phyloP scores from a whole-genome alignment of 1,284 basidiomycete species.

The Hypsizygus ulmarius region DNA sequence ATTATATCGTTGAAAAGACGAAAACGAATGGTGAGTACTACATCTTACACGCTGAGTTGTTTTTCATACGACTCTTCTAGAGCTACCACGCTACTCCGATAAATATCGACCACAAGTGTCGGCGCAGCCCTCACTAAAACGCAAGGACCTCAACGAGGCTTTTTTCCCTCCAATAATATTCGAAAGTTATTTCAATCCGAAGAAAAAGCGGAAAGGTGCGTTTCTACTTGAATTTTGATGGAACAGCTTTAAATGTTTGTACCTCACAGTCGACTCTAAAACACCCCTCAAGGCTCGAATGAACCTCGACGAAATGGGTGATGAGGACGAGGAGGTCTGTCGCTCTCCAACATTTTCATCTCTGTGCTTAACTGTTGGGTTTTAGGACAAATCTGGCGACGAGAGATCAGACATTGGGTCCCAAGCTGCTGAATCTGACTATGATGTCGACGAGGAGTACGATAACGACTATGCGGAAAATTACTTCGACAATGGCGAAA shows the following conservation, averaged over 20 bases:
- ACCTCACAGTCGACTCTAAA: constrained; percentile 19
- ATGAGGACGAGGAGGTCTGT: constrained; percentile 55
- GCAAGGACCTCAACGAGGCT: constrained; percentile 64
- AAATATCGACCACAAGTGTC: constrained; percentile 65
- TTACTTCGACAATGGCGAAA: constrained; percentile 84
- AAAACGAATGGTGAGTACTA: constrained; percentile 56
- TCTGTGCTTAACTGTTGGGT: constrained; percentile 8
- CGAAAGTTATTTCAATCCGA: constrained; percentile 75
- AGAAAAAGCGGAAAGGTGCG: constrained; percentile 58
- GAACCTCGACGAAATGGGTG: constrained; percentile 63
- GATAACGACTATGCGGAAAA: constrained; percentile 84
- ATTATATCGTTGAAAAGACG: constrained; percentile 68
- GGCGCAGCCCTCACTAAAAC: constrained; percentile 62
- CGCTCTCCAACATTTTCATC: neutral
- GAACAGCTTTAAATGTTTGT: neutral
- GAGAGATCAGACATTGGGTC: constrained; percentile 64
- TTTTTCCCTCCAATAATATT: constrained; percentile 79
- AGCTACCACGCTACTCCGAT: constrained; percentile 75
- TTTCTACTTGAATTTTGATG: neutral
- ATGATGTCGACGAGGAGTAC: constrained; percentile 82
- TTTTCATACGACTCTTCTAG: constrained; percentile 31
- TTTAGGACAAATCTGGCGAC: constrained; percentile 62
- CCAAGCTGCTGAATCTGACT: constrained; percentile 62
- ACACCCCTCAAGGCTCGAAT: constrained; percentile 40
- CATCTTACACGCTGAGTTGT: neutral